Evolutionary conservation across 2,329 filamentous ascomycete species (phyloP).

Genomic region (Ceratocystis eucalypticola): DNA sequence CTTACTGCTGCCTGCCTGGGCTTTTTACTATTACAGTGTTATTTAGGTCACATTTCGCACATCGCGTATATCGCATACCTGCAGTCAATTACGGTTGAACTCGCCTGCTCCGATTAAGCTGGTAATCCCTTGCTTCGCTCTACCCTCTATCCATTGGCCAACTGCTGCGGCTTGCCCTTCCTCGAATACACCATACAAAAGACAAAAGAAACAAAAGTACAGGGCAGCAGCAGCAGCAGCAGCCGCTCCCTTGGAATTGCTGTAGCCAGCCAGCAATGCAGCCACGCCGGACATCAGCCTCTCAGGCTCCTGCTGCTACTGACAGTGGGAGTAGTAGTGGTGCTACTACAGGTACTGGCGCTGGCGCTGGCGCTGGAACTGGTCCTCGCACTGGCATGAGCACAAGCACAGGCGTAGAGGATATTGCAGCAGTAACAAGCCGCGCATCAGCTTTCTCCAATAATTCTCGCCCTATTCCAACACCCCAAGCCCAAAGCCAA

Average conservation of each 20-base stretch:
- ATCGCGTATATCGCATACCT: background rate
- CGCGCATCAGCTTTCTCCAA: conserved; percentile 23
- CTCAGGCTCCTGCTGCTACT: conserved; percentile 35
- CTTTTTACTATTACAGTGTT: background rate
- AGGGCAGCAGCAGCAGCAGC: conserved; percentile 10
- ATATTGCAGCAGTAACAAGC: conserved; percentile 21
- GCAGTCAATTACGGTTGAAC: background rate
- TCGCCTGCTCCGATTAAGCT: background rate
- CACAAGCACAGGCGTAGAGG: conserved; percentile 21
- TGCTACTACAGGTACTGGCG: background rate
- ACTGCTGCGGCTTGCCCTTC: background rate
- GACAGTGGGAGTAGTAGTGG: background rate
- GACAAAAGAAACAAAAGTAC: conserved; percentile 6
- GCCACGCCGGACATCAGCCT: conserved; percentile 29
- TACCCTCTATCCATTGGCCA: background rate
- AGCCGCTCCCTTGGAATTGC: conserved; percentile 23
- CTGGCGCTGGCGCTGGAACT: conserved; percentile 20
- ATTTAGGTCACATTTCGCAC: background rate
- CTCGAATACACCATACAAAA: conserved; percentile 19
- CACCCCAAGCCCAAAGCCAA: conserved; percentile 36
- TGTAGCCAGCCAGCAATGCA: conserved; percentile 23
- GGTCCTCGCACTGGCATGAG: background rate
- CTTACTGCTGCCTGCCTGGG: background rate
- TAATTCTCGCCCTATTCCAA: conserved; percentile 23
- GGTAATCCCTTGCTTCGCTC: background rate